Evolutionary conservation across 208 protist genomes (phyloP).

Genomic region (Leishmania martiniquensis): DNA sequence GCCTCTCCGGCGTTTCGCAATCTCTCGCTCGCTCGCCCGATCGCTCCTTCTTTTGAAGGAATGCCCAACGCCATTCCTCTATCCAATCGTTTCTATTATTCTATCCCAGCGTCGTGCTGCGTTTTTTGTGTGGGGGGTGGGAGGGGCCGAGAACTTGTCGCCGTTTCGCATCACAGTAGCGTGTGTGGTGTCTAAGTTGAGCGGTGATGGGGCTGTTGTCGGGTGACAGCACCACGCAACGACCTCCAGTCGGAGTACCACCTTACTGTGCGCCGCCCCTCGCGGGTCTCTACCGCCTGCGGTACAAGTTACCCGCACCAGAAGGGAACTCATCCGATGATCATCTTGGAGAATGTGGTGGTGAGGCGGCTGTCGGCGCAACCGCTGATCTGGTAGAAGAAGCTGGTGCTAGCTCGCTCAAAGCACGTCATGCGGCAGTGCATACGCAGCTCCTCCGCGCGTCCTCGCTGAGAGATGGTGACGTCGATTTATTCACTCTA

Average conservation of each 20-base stretch:
- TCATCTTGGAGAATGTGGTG: background rate
- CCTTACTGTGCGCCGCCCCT: constrained; percentile 28
- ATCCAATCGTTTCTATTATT: background rate
- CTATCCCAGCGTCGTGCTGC: background rate
- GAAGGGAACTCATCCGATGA: background rate
- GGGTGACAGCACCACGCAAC: background rate
- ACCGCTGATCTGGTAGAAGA: background rate
- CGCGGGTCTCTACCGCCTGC: constrained; percentile 35
- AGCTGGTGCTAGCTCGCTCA: background rate
- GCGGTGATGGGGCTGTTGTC: background rate
- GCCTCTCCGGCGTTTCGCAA: background rate
- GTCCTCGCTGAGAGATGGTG: constrained; percentile 16
- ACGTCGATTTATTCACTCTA: constrained; percentile 28
- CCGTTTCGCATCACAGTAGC: background rate
- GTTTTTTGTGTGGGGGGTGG: background rate
- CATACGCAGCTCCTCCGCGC: constrained; percentile 14
- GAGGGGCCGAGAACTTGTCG: background rate
- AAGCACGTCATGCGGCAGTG: background rate
- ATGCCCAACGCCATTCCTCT: background rate
- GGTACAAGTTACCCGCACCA: constrained; percentile 5
- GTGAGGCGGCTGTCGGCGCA: background rate
- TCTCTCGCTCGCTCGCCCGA: too few relatives aligned
- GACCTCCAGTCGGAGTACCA: constrained; percentile 16
- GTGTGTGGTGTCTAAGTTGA: background rate
- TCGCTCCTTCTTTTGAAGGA: background rate